Percentiles rank a stretch among this genome's conserved stretches.
phyloP scores from a whole-genome alignment of 768 basidiomycete species.

The Termitomyces sp. region DNA sequence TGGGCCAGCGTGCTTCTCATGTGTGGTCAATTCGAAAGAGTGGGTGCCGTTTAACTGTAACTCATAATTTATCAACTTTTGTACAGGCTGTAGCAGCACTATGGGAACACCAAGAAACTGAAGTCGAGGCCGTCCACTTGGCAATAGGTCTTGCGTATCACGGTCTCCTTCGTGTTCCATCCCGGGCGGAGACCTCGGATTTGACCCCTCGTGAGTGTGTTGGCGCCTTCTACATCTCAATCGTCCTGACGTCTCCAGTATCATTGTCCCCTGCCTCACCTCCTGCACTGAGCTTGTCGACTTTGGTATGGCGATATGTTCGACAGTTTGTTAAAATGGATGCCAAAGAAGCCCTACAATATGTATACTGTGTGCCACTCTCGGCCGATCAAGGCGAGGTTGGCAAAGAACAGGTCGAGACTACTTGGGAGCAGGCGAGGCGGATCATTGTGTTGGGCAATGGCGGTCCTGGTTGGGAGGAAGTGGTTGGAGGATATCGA shows the following conservation, averaged over 20 bases:
- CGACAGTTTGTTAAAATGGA: constrained; percentile 92
- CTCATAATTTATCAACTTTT: background rate
- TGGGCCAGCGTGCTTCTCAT: constrained; percentile 87
- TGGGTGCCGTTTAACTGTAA: constrained; percentile 31
- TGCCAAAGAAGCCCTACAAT: constrained; percentile 91
- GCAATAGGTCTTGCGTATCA: constrained; percentile 92
- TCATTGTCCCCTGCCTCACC: constrained; percentile 65
- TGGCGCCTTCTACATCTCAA: background rate
- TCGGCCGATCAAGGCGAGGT: constrained; percentile 66
- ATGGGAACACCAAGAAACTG: constrained; percentile 82
- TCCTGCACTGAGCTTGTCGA: constrained; percentile 77
- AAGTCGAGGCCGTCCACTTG: constrained; percentile 93
- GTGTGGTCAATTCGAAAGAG: constrained; percentile 93
- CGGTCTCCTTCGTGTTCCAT: constrained; percentile 83
- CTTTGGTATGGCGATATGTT: constrained; percentile 89
- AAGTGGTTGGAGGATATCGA: constrained; percentile 90
- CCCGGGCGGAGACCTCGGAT: constrained; percentile 79
- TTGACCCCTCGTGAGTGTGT: constrained; percentile 65
- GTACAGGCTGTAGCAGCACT: constrained; percentile 83
- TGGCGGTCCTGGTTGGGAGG: constrained; percentile 83
- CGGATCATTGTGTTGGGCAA: constrained; percentile 79
- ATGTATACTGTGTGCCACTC: constrained; percentile 85
- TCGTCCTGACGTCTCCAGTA: constrained; percentile 39
- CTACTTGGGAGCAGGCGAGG: constrained; percentile 76
- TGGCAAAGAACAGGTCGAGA: constrained; percentile 84